Evolutionary conservation across 305 asterid genomes (phyloP), one percentile per base, ranked within the genome.

Genomic region (Vinca major): DNA sequence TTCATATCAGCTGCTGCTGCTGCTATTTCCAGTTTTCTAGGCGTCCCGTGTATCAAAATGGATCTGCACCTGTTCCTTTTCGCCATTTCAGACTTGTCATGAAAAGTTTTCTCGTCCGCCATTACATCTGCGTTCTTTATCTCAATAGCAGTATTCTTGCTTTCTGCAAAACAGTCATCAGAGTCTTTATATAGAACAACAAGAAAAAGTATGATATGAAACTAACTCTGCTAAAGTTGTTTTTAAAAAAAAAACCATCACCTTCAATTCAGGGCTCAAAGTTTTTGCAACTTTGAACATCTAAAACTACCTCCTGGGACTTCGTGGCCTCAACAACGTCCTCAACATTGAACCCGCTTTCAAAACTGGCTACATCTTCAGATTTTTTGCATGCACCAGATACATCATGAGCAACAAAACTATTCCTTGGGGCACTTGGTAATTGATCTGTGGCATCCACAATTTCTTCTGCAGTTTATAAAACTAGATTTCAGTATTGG

Each of bases 1-100:
- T 89, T 89, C 89, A 83, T 77, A 66, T 83, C 78, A 12, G 75
- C 79, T 41, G 33, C 1, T 26, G 33, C 1, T 26, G 45, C 45
- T 21, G 36, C 62, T n/a, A 63, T 64, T 40, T 62, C 65, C 50
- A 52, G 73, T 80, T 86, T 87, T 16, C 77, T 70, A 2, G 96
- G 90, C 1, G 96, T 89, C 64, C 88, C 96, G 62, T 83, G 95
- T 58, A 86, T 86, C 78, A 87, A 61, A 62, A 86, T 86, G 76
- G 87, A 77, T 78, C 90, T 81, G 10, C 77, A 4, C 2, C 8
- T 80, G 7, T 80, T 73, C 73, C 77, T 82, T 84, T 68, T 80
- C 64, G 52, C 71, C 52, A 54, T 74, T 16, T 78, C 73, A 39
- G 75, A 64, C 65, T 69, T 57, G 43, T 74, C 71, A 10, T 33